Conservation (phyloP, 2,329 filamentous ascomycete genomes). For the Arthrinium puccinioides region DNA sequence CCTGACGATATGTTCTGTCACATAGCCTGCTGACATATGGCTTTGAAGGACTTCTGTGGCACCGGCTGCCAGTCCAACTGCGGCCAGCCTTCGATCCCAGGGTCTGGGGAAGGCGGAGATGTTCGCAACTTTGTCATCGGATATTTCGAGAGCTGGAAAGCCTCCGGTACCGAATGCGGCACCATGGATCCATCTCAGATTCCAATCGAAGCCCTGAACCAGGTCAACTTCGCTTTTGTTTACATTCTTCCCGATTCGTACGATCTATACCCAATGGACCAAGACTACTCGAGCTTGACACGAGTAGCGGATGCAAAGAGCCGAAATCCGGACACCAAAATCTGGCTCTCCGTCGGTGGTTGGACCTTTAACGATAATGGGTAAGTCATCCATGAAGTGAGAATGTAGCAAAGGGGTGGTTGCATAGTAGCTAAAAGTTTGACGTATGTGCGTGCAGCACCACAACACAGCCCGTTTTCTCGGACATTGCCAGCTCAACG, state of each 20-base stretch:
- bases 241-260: no score
- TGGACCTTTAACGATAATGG: constrained; percentile 31
- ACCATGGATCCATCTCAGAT: constrained; percentile 16
- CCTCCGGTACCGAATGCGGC: constrained; percentile 4
- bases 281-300: no score
- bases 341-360: constrained; percentile 31
- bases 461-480: constrained; percentile 17
- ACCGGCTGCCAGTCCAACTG: neutral
- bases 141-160: constrained; percentile 18
- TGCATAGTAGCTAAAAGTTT: no score
- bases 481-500: constrained; percentile 12
- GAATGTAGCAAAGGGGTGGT: no score
- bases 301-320: no score
- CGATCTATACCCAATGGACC: no score
- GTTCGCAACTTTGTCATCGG: constrained; percentile 14
- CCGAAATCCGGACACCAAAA: constrained; percentile 16
- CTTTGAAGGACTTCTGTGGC: neutral
- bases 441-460: no score
- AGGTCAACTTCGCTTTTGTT: no score
- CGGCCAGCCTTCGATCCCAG: neutral
- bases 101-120: constrained; percentile 1
- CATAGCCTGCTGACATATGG: neutral
- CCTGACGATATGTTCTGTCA: neutral
- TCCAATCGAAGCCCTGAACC: no score
- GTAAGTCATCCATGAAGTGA: no score